phyloP scores from a whole-genome alignment of 768 basidiomycete species.

The Baorangia bicolor region DNA sequence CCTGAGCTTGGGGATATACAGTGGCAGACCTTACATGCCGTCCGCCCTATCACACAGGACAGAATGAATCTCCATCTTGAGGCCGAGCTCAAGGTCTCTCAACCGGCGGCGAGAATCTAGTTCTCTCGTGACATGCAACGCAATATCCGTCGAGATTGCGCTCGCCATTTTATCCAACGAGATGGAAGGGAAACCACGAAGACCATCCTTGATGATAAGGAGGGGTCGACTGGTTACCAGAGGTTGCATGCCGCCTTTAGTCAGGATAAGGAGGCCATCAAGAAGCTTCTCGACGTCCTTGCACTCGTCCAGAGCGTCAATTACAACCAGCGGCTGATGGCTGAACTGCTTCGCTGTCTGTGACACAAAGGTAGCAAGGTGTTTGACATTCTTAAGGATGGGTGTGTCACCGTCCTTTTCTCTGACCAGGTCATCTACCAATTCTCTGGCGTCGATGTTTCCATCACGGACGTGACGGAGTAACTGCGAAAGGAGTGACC shows the following conservation, averaged over 20 bases:
- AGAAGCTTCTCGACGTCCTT: too few relatives aligned
- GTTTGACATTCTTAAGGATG: background rate
- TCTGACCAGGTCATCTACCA: background rate
- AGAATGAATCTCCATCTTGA: too few relatives aligned
- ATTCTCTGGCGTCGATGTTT: background rate
- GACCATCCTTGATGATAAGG: conserved; percentile 4
- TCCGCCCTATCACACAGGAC: too few relatives aligned
- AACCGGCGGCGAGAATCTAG: conserved; percentile 6
- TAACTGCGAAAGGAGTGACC: too few relatives aligned
- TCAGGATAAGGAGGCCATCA: too few relatives aligned
- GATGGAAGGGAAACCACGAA: conserved; percentile 1
- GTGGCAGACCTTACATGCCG: too few relatives aligned
- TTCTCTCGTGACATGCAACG: conserved; percentile 10
- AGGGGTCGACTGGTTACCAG: conserved; percentile 17
- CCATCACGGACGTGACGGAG: background rate
- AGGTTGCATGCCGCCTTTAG: background rate
- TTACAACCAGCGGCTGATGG: conserved; percentile 4
- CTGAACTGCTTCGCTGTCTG: background rate
- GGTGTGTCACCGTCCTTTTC: background rate
- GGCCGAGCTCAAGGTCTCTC: background rate
- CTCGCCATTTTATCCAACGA: conserved; percentile 8
- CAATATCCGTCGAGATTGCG: background rate
- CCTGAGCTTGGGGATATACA: background rate
- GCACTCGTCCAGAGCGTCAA: too few relatives aligned
- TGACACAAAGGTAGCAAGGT: conserved; percentile 1